Conservation (phyloP, 495 filamentous ascomycete species). For the Neurospora intermedia region DNA sequence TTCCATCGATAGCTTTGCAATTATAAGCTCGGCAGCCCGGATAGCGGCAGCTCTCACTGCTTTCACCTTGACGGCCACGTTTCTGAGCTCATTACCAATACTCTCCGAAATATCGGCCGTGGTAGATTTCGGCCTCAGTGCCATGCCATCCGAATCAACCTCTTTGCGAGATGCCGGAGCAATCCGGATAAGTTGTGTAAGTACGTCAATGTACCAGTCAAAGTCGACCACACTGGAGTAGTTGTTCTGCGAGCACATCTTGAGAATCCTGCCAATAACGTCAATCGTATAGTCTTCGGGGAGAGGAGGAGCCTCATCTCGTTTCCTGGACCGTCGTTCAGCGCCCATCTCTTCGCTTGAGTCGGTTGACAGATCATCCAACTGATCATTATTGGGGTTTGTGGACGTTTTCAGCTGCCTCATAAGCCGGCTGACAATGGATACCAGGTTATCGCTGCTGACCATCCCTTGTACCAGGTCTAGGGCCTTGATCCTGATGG, state of each 20-base stretch:
- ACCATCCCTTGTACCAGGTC: conserved; percentile 90
- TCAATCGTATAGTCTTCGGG: conserved; percentile 74
- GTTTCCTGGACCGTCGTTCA: conserved; percentile 22
- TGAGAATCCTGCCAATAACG: conserved; percentile 68
- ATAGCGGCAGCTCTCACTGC: conserved; percentile 67
- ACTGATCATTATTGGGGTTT: conserved; percentile 14
- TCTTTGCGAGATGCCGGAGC: conserved; percentile 42
- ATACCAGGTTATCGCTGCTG: conserved; percentile 65
- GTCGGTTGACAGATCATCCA: conserved; percentile 37
- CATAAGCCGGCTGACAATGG: conserved; percentile 79
- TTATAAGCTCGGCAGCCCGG: conserved; percentile 70
- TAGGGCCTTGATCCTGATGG: conserved; percentile 87
- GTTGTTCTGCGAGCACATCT: conserved; percentile 85
- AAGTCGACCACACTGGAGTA: conserved; percentile 82
- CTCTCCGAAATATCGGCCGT: conserved; percentile 48
- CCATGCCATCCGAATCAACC: conserved; percentile 26
- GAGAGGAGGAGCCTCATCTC: conserved; percentile 37
- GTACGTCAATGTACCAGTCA: conserved; percentile 87
- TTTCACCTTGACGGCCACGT: conserved; percentile 83
- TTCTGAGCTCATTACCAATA: conserved; percentile 78
- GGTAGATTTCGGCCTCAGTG: conserved; percentile 13
- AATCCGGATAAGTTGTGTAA: conserved; percentile 69
- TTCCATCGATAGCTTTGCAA: conserved; percentile 38
- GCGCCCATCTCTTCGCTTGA: conserved; percentile 50
- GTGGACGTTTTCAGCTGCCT: conserved; percentile 59